Evolutionary conservation across 768 basidiomycete genomes (phyloP).

Genomic region (Pleurotus giganteus): DNA sequence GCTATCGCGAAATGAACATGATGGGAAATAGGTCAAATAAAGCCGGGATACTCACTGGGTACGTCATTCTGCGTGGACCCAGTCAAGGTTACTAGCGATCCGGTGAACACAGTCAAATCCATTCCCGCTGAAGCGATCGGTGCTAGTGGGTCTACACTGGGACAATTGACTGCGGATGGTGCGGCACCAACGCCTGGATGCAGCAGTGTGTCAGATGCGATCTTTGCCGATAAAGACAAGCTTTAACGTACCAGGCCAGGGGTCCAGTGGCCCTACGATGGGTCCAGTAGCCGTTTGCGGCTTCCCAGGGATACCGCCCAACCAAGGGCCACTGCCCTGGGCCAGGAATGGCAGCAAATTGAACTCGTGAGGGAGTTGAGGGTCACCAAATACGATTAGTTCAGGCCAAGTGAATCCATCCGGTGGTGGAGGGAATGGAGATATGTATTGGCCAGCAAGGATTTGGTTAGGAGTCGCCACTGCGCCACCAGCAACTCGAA

Average conservation of each 20-base stretch:
- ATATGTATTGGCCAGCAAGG: constrained; percentile 17
- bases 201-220: background rate
- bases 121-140: constrained; percentile 12
- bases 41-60: background rate
- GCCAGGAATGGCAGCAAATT: constrained; percentile 17
- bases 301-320: constrained; percentile 14
- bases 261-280: constrained; percentile 17
- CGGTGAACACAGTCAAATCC: constrained; percentile 12
- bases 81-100: constrained; percentile 7
- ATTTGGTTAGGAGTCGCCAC: constrained; percentile 16
- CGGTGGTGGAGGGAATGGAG: constrained; percentile 13
- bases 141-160: constrained; percentile 10
- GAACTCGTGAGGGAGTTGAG: constrained; percentile 16
- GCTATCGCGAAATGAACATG: background rate
- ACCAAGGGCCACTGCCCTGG: constrained; percentile 16
- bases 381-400: constrained; percentile 13
- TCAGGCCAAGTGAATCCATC: constrained; percentile 18
- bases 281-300: constrained; percentile 10
- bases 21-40: background rate
- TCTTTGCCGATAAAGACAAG: no score
- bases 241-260: constrained; percentile 20
- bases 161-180: constrained; percentile 2
- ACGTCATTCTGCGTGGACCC: constrained; percentile 10
- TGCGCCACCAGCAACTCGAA: constrained; percentile 10
- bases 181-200: background rate